These are phyloP conservation scores for Nepenthes gracilis DNA, from an alignment of 148 eudicot genomes.

Conservation along the genomic window DNA sequence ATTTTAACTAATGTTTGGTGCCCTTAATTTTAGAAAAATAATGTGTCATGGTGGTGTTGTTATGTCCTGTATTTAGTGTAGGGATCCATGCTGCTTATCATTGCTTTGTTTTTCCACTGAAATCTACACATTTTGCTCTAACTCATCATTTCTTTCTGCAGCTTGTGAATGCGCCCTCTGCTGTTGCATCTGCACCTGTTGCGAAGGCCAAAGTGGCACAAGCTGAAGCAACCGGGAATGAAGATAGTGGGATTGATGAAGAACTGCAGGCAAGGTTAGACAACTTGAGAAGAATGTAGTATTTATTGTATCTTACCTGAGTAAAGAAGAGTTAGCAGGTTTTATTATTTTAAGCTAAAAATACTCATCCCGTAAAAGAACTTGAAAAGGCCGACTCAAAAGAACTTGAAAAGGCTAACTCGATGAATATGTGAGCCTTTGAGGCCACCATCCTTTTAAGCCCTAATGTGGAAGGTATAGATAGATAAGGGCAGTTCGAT, in stretches of 20 bases:
- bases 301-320: background rate
- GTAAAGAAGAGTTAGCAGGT: too few species aligned
- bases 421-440: too few species aligned
- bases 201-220: slow-evolving; percentile 67
- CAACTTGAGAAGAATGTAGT: slow-evolving; percentile 80
- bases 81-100: background rate
- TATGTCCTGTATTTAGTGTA: background rate
- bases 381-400: too few species aligned
- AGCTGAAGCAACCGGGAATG: slow-evolving; percentile 60
- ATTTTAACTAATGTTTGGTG: too few species aligned
- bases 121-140: background rate
- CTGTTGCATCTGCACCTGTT: slow-evolving; percentile 82
- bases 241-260: slow-evolving; percentile 72
- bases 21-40: too few species aligned
- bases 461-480: too few species aligned
- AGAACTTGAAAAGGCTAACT: too few species aligned
- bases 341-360: too few species aligned
- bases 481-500: too few species aligned
- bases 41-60: background rate
- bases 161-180: slow-evolving; percentile 85
- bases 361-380: too few species aligned
- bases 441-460: too few species aligned
- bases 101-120: too few species aligned
- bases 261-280: slow-evolving; percentile 93
- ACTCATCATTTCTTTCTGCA: slow-evolving; percentile 14